Evolutionary conservation across 192 early-diverging fungal species (phyloP).

Genomic region (Physocladia obscura): DNA sequence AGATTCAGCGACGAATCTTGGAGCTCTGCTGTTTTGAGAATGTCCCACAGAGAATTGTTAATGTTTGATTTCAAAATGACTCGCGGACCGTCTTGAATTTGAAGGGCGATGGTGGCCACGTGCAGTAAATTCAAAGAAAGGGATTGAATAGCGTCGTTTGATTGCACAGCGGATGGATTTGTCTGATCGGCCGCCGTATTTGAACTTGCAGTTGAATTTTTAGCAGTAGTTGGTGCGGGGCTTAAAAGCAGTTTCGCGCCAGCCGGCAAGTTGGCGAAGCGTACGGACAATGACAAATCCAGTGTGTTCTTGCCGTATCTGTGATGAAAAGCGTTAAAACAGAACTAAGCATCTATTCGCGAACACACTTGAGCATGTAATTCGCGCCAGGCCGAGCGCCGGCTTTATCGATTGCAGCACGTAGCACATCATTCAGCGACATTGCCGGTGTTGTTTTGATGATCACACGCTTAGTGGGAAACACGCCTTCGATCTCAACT

Average conservation of each 20-base stretch:
- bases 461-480: slow-evolving; percentile 40
- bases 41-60: slow-evolving; percentile 68
- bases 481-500: slow-evolving; percentile 45
- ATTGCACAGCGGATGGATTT: background rate
- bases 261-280: slow-evolving; percentile 78
- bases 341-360: too few species aligned
- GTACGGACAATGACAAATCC: slow-evolving; percentile 70
- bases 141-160: background rate
- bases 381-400: slow-evolving; percentile 51
- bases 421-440: slow-evolving; percentile 67
- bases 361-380: slow-evolving; percentile 61
- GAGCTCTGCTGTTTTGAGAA: slow-evolving; percentile 59
- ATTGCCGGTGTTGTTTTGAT: slow-evolving; percentile 77
- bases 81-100: slow-evolving; percentile 68
- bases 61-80: slow-evolving; percentile 62
- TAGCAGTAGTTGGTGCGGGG: background rate
- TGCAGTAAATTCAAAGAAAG: too few species aligned
- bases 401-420: slow-evolving; percentile 59
- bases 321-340: background rate
- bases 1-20: slow-evolving; percentile 45
- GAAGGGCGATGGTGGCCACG: slow-evolving; percentile 65
- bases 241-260: slow-evolving; percentile 73
- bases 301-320: slow-evolving; percentile 59
- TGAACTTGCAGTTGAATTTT: background rate
- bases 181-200: background rate